These are phyloP conservation scores for Monosporascus ibericus DNA, from an alignment of 2,329 filamentous ascomycete species.

Conservation along the genomic window DNA sequence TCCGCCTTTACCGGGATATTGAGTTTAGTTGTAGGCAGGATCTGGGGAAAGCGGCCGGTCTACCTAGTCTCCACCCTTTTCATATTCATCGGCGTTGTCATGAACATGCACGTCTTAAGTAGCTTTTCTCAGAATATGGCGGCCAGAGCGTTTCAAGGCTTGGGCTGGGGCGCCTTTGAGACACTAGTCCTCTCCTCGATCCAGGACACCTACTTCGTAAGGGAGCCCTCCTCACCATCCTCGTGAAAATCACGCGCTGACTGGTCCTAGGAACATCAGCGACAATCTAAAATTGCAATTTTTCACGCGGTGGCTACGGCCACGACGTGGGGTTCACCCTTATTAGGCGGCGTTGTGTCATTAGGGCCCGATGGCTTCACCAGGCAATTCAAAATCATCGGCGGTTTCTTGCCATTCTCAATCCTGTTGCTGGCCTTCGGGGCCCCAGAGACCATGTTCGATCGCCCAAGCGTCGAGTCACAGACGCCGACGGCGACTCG, in stretches of 20 bases:
- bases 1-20: slow-evolving; percentile 39
- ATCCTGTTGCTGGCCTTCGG: slow-evolving; percentile 41
- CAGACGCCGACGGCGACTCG: slow-evolving; percentile 9
- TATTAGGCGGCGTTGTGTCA: slow-evolving; percentile 46
- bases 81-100: slow-evolving; percentile 43
- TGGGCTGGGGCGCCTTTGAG: slow-evolving; percentile 56
- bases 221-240: slow-evolving; percentile 11
- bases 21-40: slow-evolving; percentile 35
- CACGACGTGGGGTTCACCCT: slow-evolving; percentile 47
- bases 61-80: slow-evolving; percentile 41
- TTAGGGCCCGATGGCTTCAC: slow-evolving; percentile 33
- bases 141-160: slow-evolving; percentile 47
- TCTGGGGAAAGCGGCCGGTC: slow-evolving; percentile 48
- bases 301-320: slow-evolving; percentile 38
- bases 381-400: slow-evolving; percentile 46
- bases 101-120: slow-evolving; percentile 39
- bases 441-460: slow-evolving; percentile 47
- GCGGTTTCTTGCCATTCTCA: slow-evolving; percentile 39
- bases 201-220: slow-evolving; percentile 52
- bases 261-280: slow-evolving; percentile 46
- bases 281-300: slow-evolving; percentile 36
- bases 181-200: slow-evolving; percentile 46
- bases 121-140: slow-evolving; percentile 43
- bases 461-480: slow-evolving; percentile 30
- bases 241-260: slow-evolving; percentile 13